Base-by-base conservation (phyloP, 2,329 filamentous ascomycete genomes). In the Claviceps sp. region DNA sequence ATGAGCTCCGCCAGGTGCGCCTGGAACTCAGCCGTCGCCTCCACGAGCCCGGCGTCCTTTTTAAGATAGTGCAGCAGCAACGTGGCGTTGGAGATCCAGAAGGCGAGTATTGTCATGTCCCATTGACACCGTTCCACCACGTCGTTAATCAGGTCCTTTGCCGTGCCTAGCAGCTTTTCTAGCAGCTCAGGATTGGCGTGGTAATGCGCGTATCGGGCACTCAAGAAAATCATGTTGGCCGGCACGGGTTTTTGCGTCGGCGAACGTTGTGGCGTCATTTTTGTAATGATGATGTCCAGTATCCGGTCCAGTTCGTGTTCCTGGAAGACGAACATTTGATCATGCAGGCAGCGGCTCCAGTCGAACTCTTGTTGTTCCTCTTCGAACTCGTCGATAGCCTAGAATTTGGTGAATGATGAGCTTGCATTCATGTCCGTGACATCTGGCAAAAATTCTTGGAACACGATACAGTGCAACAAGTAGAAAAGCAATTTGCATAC, bases 301-400 rank as follows among this genome's bases (percentile, higher is more conserved):
- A 98, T 96, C 54, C 85, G 83, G 54, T 91, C 86, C 49, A 98
- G 77, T 63, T 98, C 91, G 64, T 81, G 85, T 59, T 97, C 91
- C 66, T 98, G 93, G 65, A 98, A 98, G 40, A 98, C 93, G 65
- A 98, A 98, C 93, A 98, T 98, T 66, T 98, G 93, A 65, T 98
- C 93, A 64, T 96, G 89, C 48, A 95, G 74, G 67, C 93, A 98
- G 60, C 87, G 79, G 57, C 86, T 86, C 93, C 93, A 98, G 55
- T 96, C 85, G 62, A 98, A 98, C 57, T 97, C 93, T 62, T 94
- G 90, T 52, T 84, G 81, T 53, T 96, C 90, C 61, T 94, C 89
- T 59, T 89, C 86, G 20, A 89, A 78, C 51, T 96, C 90, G 54
- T 91, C 89, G 16, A 78, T 74, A 18, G 81, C 75, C 79, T 84